Base-by-base conservation (phyloP, 495 filamentous ascomycete genomes). In the Daldinia grandis region DNA sequence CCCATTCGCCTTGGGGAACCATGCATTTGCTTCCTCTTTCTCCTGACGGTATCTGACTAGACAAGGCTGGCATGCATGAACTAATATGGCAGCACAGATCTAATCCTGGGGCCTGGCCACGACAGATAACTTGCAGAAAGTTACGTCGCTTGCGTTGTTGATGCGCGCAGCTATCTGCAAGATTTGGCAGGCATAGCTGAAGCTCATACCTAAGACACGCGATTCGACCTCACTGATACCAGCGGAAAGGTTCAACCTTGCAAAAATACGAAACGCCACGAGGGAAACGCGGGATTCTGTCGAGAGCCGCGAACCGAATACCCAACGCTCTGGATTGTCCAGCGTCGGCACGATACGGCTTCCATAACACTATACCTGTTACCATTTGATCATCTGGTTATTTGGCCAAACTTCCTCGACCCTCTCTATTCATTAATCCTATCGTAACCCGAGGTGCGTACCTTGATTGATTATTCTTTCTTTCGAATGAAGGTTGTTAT, bases 71-170 rank as follows among this genome's bases (percentile, higher is more conserved):
- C 65, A 65, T 73, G 70, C 70, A 73, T 73, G 65, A 66, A 73
- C 70, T 73, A 73, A 73, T 65, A 73, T 65, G 70, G 62, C 61
- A 66, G 65, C 70, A 73, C 70, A 73, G 70, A 73, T 69, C 69
- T 44, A 69, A 64, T 12, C 65, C 70, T 33, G 58, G 65, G 62
- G 70, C 44, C 61, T 53, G 65, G 56, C 54, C 65, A 69, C 70
- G 42, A 66, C 70, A 73, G 61, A 69, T 73, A 73, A 54, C 70
- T 73, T 73, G 70, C 70, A 73, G 70, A 66, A 68, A 68, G 68
- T 69, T 69, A 73, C 70, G 70, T 73, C 53, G 65, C 30, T 68
- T 73, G 70, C 57, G 55, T 73, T 56, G 65, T 66, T 59, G 70
- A 69, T 73, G 64, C 44, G 61, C 61, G 44, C 62, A 69, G 58